These are phyloP conservation scores for sunflower (Helianthus annuus) DNA, from an alignment of 129 eudicot genomes.

Conservation along the genomic window HanXRQr2.0-SUNRISE NC_035444.2:61340509-61341008, in stretches of 20 bases:
- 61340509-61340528: slow-evolving; percentile 80
- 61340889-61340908: slow-evolving; percentile 50
- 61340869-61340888: slow-evolving; percentile 48
- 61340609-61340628: slow-evolving; percentile 61
- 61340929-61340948: slow-evolving; percentile 53
- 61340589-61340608: slow-evolving; percentile 42
- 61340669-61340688: slow-evolving; percentile 39
- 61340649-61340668: slow-evolving; percentile 39
- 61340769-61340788: slow-evolving; percentile 39
- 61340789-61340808: slow-evolving; percentile 63
- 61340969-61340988: slow-evolving; percentile 46
- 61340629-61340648: slow-evolving; percentile 64
- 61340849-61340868: slow-evolving; percentile 59
- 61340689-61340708: slow-evolving; percentile 58
- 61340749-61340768: slow-evolving; percentile 40
- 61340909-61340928: slow-evolving; percentile 48
- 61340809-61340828: slow-evolving; percentile 52
- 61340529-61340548: slow-evolving; percentile 77
- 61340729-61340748: slow-evolving; percentile 59
- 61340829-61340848: slow-evolving; percentile 60
- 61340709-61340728: slow-evolving; percentile 48
- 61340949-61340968: slow-evolving; percentile 58
- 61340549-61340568: slow-evolving; percentile 46
- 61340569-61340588: slow-evolving; percentile 44
- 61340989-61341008: slow-evolving; percentile 37